Conservation (phyloP, 148 eudicot genomes). For the Heliamphora exappendiculata region DNA sequence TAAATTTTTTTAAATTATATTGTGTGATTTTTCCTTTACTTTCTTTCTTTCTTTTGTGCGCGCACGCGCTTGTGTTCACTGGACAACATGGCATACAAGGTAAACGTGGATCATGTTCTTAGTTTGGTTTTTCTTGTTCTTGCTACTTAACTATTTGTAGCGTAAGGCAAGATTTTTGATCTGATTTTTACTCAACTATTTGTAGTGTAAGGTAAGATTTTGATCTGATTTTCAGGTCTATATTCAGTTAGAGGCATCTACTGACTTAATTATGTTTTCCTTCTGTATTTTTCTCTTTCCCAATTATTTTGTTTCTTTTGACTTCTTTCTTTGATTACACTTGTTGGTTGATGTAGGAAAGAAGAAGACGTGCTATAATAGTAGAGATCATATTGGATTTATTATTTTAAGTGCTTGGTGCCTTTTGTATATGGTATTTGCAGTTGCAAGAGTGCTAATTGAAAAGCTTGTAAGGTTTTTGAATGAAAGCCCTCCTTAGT, state of each 20-base stretch:
- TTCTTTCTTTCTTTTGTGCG: too few relatives aligned
- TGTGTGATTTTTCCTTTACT: too few relatives aligned
- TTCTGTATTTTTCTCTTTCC: neutral
- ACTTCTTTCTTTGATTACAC: neutral
- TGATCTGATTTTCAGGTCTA: neutral
- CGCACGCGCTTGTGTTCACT: too few relatives aligned
- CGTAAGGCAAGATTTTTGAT: neutral
- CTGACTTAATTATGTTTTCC: neutral
- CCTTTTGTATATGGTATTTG: neutral
- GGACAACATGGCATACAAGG: too few relatives aligned
- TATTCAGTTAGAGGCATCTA: neutral
- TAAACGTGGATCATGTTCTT: too few relatives aligned
- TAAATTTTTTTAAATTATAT: too few relatives aligned
- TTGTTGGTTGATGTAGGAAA: neutral
- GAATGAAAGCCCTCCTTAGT: too few relatives aligned
- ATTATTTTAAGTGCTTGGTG: neutral
- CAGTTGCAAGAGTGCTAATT: neutral
- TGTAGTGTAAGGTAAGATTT: neutral
- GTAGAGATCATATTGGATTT: neutral
- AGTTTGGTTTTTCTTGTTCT: neutral
- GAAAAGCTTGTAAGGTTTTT: too few relatives aligned
- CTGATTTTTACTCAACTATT: neutral
- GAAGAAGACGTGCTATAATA: neutral
- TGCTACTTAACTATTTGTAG: neutral
- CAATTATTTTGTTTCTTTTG: neutral